Evolutionary conservation across 2,329 filamentous ascomycete species (phyloP), one percentile per base, ranked within the genome.

Genomic region (Fusarium goolgardi): DNA sequence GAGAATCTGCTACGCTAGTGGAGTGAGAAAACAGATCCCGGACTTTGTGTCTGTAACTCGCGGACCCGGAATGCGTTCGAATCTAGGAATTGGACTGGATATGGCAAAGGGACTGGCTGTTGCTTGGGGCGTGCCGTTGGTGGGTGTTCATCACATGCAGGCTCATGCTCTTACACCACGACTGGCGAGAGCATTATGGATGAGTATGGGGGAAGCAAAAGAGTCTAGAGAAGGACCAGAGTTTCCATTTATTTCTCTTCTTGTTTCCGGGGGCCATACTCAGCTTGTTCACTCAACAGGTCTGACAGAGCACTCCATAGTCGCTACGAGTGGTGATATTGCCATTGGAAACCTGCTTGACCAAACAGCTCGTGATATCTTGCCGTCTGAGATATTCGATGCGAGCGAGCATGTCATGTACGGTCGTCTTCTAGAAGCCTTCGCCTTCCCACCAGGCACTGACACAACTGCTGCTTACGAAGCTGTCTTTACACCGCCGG

Each of bases 81-180:
- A 92, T 72, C 84, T 99, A 31, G 85, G 88, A 21, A 88, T 90
- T 18, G 96, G 96, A 0, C 78, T 98, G 13, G 90, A 93, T 75
- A 90, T 89, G 23, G 96, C 93, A 20, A 98, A 98, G 79, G 96
- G 94, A 0, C 84, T 98, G 21, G 89, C 94, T 0, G 83, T 92
- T 21, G 94, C 93, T 37, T 97, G 92, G 92, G 85, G 89, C 67
- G 85, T 94, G 37, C 94, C 95, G 5, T 81, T 98, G 32, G 78
- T 98, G 2, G 96, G 89, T 1, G 92, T 97, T 1, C 92, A 99
- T 78, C 96, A 99, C 78, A 98, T 99, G 96, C 94, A 97, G 77
- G 96, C 94, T 13, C 96, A 99, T 78, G 91, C 96, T 20, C 81
- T 99, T 65, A 98, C 96, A 20, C 92, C 95, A 18, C 86, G 93